Evolutionary conservation across 352 stramenopile species (phyloP).

Genomic region (Phytophthora ramorum): DNA sequence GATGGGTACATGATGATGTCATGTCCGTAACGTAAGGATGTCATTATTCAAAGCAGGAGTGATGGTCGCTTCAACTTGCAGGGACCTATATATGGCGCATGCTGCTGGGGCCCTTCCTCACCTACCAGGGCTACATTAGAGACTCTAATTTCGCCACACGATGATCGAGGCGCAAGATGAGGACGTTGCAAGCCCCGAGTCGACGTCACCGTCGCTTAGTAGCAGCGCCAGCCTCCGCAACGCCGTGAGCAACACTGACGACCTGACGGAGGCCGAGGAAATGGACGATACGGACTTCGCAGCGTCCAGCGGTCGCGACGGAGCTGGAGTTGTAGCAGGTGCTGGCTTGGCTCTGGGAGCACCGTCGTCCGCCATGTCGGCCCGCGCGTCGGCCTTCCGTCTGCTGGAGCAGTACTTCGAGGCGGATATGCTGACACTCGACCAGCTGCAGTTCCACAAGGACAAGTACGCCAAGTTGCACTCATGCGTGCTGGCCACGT

Average conservation of each 20-base stretch:
- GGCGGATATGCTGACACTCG: conserved; percentile 81
- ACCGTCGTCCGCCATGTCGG: conserved; percentile 54
- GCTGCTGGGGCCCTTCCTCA: no score
- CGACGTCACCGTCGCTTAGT: conserved; percentile 2
- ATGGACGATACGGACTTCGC: conserved; percentile 16
- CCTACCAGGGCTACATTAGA: no score
- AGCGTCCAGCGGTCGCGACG: conserved; percentile 2
- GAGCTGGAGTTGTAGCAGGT: conserved; percentile 25
- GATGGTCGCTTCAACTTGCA: conserved; percentile 37
- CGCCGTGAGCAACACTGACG: conserved; percentile 18
- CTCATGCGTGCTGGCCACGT: conserved; percentile 74
- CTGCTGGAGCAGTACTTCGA: conserved; percentile 88
- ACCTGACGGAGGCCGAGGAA: conserved; percentile 10
- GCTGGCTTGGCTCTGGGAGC: conserved; percentile 8
- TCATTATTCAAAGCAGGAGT: conserved; percentile 23
- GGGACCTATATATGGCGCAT: conserved; percentile 20
- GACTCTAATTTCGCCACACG: background rate
- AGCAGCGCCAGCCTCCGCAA: conserved; percentile 18
- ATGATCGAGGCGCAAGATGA: conserved; percentile 23
- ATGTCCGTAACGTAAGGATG: background rate
- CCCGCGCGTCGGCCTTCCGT: conserved; percentile 72
- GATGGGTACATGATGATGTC: conserved; percentile 2
- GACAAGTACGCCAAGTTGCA: conserved; percentile 80
- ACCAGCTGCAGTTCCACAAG: conserved; percentile 85
- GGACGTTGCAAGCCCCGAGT: background rate